Evolutionary conservation across 192 early-diverging fungal species (phyloP).

Genomic region (Entrophospora sp.): DNA sequence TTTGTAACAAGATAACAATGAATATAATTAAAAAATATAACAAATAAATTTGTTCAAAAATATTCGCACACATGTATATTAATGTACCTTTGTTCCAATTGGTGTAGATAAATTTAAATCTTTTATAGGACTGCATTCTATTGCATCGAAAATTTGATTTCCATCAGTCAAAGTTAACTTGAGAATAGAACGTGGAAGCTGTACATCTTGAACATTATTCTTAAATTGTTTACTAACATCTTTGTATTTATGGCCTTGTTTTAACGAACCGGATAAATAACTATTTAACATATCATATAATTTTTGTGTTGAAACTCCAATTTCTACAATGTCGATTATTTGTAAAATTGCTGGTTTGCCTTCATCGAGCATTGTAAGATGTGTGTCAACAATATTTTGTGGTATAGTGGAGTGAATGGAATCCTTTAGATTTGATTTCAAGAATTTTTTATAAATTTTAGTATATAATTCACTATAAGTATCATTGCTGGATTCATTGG

Average conservation of each 20-base stretch:
- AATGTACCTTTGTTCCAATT: constrained; percentile 8
- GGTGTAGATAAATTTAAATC: neutral
- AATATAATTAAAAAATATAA: neutral
- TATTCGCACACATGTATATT: neutral
- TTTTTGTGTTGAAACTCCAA: neutral
- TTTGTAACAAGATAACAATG: neutral
- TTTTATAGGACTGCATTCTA: neutral
- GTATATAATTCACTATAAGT: too few relatives aligned
- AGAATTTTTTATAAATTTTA: too few relatives aligned
- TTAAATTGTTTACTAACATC: neutral
- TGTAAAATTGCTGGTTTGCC: neutral
- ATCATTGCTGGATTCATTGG: too few relatives aligned
- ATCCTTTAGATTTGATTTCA: too few relatives aligned
- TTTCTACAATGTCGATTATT: constrained; percentile 3
- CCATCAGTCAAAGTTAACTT: constrained; percentile 1
- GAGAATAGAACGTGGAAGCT: neutral
- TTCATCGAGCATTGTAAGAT: too few relatives aligned
- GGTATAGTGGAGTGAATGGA: too few relatives aligned
- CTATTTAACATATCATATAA: neutral
- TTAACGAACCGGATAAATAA: neutral
- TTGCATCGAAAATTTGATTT: neutral
- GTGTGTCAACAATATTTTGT: too few relatives aligned
- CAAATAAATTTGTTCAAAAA: neutral
- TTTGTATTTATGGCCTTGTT: constrained; percentile 2
- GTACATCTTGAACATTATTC: neutral